phyloP scores from a whole-genome alignment of 768 basidiomycete genomes.

The Boletus sensibilis region DNA sequence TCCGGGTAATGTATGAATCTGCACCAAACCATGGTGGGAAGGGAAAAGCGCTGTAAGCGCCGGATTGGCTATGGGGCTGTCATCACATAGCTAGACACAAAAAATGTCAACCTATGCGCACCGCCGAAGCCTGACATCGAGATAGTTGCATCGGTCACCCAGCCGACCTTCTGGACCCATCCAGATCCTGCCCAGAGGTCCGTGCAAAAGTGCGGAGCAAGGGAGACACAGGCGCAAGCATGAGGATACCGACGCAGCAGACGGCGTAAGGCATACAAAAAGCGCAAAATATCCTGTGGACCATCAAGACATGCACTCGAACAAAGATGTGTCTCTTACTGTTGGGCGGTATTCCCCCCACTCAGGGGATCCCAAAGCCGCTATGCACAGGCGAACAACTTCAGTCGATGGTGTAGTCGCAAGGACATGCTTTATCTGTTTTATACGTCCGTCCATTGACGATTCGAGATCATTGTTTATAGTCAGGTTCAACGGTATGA shows the following conservation, averaged over 20 bases:
- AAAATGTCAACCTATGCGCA: constrained; percentile 35
- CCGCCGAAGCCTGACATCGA: constrained; percentile 78
- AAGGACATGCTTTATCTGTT: constrained; percentile 31
- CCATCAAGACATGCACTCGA: constrained; percentile 1
- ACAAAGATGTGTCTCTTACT: constrained; percentile 39
- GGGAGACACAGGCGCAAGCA: constrained; percentile 64
- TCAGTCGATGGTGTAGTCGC: constrained; percentile 33
- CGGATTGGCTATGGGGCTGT: constrained; percentile 61
- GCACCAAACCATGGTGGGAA: constrained; percentile 81
- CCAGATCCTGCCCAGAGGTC: constrained; percentile 60
- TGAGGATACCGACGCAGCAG: constrained; percentile 56
- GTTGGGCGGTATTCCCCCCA: constrained; percentile 66
- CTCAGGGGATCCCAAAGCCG: constrained; percentile 55
- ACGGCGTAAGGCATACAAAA: constrained; percentile 66
- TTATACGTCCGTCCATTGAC: constrained; percentile 25
- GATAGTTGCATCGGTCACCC: constrained; percentile 75
- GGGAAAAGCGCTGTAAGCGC: constrained; percentile 72
- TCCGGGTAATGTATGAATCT: constrained; percentile 73
- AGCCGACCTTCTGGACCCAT: constrained; percentile 78
- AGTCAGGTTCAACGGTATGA: constrained; percentile 34
- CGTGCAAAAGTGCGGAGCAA: constrained; percentile 61
- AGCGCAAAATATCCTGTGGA: constrained; percentile 62
- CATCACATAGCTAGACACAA: constrained; percentile 4
- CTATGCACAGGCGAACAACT: constrained; percentile 59
- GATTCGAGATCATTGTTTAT: constrained; percentile 19